Evolutionary conservation across 805 yeast genomes (phyloP).

Genomic region (Zygotorulaspora chibaensis): DNA sequence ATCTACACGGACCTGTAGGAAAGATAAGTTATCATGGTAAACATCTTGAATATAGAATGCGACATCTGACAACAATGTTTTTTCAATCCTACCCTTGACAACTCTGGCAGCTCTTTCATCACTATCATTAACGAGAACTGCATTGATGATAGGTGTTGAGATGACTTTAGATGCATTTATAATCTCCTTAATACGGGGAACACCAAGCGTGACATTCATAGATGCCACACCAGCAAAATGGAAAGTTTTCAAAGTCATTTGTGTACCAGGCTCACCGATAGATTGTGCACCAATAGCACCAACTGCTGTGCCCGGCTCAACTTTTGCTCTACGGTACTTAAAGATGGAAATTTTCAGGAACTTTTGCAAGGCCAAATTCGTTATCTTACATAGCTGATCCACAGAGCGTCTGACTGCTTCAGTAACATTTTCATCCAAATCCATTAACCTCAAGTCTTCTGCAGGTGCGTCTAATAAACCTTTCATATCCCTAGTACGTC

Average conservation of each 20-base stretch:
- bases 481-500: slow-evolving; percentile 51
- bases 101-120: slow-evolving; percentile 99
- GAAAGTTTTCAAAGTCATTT: slow-evolving; percentile 94
- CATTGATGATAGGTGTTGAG: slow-evolving; percentile 94
- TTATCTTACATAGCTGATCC: slow-evolving; percentile 62
- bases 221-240: slow-evolving; percentile 99
- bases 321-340: slow-evolving; percentile 85
- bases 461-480: slow-evolving; percentile 42
- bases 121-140: slow-evolving; percentile 83
- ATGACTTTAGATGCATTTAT: slow-evolving; percentile 94
- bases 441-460: slow-evolving; percentile 41
- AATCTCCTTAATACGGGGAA: slow-evolving; percentile 98
- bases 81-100: slow-evolving; percentile 95
- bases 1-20: slow-evolving; percentile 76
- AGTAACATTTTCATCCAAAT: slow-evolving; percentile 38
- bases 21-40: slow-evolving; percentile 74
- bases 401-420: slow-evolving; percentile 44
- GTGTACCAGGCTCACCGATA: slow-evolving; percentile 99
- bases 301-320: slow-evolving; percentile 98
- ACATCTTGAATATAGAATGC: slow-evolving; percentile 92
- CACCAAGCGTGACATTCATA: slow-evolving; percentile 98
- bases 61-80: slow-evolving; percentile 81
- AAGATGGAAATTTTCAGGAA: slow-evolving; percentile 73
- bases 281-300: slow-evolving; percentile 99
- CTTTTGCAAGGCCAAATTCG: slow-evolving; percentile 52